These are phyloP conservation scores for Paramecium sexaurelia DNA, from an alignment of 73 alveolate genomes.

Conservation along the genomic window DNA sequence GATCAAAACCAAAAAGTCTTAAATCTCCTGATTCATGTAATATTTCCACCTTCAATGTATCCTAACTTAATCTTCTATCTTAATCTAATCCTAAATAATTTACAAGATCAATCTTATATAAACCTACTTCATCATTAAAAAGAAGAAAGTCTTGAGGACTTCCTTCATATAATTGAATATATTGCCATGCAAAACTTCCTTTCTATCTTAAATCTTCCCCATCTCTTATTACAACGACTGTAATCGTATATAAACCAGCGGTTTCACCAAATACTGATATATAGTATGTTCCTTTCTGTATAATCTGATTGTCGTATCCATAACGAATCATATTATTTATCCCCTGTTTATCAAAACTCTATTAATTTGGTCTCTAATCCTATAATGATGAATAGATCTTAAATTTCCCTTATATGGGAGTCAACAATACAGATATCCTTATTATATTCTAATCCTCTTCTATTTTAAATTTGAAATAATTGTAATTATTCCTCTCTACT, in stretches of 20 bases:
- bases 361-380: background rate
- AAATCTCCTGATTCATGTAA: background rate
- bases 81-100: background rate
- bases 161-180: background rate
- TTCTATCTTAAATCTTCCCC: background rate
- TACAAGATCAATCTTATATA: background rate
- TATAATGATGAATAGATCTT: background rate
- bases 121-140: background rate
- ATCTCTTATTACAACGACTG: background rate
- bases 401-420: background rate
- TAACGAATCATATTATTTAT: background rate
- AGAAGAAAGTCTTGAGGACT: background rate
- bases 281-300: background rate
- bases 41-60: background rate
- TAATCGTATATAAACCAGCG: background rate
- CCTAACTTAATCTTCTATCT: background rate
- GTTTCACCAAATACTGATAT: background rate
- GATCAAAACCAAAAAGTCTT: background rate
- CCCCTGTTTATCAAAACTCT: background rate
- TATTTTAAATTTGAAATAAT: background rate
- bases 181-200: background rate
- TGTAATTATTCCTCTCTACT: background rate
- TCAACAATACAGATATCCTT: background rate
- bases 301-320: background rate
- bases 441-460: background rate